A percentile compares a stretch with the other conserved stretches of the same genome.
phyloP scores from a whole-genome alignment of 2,329 filamentous ascomycete species.

The Pseudogymnoascus sp. region DNA sequence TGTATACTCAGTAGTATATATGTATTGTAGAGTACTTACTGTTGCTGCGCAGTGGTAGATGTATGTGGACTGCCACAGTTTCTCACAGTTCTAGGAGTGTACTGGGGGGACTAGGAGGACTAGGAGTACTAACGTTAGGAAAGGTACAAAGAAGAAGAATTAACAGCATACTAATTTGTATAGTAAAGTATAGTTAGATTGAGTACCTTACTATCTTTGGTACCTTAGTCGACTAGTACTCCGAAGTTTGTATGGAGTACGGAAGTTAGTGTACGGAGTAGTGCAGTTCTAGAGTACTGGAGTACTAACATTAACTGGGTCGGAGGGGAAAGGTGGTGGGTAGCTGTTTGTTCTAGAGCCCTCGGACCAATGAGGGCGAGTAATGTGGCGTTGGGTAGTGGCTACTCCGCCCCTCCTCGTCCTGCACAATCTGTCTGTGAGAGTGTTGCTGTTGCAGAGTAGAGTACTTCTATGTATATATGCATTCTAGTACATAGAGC shows the following conservation, averaged over 20 bases:
- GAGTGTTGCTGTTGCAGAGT: not conserved
- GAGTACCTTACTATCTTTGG: not conserved
- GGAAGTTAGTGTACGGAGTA: not conserved
- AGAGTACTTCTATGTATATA: not conserved
- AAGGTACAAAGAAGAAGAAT: not conserved
- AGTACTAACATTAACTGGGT: slow-evolving; percentile 9
- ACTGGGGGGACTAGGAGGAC: not conserved
- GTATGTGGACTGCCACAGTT: slow-evolving; percentile 1
- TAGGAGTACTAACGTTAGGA: not conserved
- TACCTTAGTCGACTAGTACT: not conserved
- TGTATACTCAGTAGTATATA: too few relatives aligned
- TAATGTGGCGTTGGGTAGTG: not conserved
- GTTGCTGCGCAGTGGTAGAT: not conserved
- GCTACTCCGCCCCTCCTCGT: not conserved
- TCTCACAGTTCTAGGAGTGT: not conserved
- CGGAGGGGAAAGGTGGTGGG: slow-evolving; percentile 1
- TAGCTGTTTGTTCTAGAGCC: not conserved
- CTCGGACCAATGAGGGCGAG: not conserved
- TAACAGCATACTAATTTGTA: not conserved
- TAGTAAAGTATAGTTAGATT: not conserved
- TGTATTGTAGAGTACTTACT: too few relatives aligned
- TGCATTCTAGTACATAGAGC: not conserved
- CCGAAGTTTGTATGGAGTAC: not conserved
- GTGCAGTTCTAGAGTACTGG: not conserved
- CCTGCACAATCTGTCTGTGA: slow-evolving; percentile 4